Base-by-base conservation (phyloP, 768 basidiomycete species). In the Serendipita sp. region DNA sequence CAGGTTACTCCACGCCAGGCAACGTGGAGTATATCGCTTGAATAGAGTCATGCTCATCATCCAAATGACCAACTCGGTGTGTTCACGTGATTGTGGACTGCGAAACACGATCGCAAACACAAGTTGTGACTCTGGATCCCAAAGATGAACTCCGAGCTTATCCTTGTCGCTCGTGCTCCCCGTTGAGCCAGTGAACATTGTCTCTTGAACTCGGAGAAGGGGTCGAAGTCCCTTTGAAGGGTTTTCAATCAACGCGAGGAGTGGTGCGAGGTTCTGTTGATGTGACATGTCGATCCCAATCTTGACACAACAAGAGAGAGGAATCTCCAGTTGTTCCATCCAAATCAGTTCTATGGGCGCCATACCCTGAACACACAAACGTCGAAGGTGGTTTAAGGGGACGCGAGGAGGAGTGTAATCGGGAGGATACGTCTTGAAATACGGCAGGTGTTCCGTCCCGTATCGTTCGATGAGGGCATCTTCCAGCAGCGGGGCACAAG, bases 1-100 rank as follows among this genome's bases (percentile, higher is more conserved):
- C 55, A 60, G 16, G 29, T 31, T 60, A 60, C 55, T 60, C 55
- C 55, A 60, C 55, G 55, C 55, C 27, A 60, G 29, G 2, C 55
- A 60, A 8, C 55, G 55, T 33, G 55, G 55, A 8, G 55, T 60
- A 37, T 60, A 60, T 10, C 55, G 55, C 18, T 37, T 60, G 36
- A 60, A 60, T 4, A 60, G 55, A 10, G 55, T 60, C 55, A 60
- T 36, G 36, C 55, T 60, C 27, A 60, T 27, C 55, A 60, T 27
- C 55, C 55, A 60, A n/a, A 60, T 60, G 16, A 60, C 8, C 27
- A 60, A 34, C 55, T 60, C 55, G 5, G 33, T 36, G 10, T 60
- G 55, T n/a, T 60, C 55, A 34, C 55, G 55, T 8, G 29, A 33
- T 33, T 60, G 55, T 1, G 55, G 55, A 36, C 55, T 60, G 33